Percentiles rank a stretch among this genome's conserved stretches.
Conservation (phyloP, 2,329 filamentous ascomycete genomes). For the Rutstroemia sp. region DNA sequence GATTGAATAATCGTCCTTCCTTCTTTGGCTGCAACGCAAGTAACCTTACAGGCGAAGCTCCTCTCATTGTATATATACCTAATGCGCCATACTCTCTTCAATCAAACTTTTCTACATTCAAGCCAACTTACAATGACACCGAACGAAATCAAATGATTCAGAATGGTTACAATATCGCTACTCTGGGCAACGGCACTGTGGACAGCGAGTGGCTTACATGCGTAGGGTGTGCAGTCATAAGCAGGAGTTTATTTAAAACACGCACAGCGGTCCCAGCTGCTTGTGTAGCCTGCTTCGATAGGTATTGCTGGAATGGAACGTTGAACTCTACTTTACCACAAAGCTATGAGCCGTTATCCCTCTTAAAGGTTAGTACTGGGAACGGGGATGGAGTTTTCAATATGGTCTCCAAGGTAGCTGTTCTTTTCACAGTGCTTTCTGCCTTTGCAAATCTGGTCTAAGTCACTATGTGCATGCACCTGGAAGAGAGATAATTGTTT, state of each 20-base stretch:
- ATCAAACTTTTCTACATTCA: slow-evolving; percentile 76
- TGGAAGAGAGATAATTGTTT: too few species aligned
- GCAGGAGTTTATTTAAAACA: slow-evolving; percentile 66
- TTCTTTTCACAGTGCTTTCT: too few species aligned
- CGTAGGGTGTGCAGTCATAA: slow-evolving; percentile 79
- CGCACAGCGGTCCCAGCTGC: slow-evolving; percentile 58
- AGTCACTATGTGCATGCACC: too few species aligned
- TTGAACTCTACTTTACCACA: slow-evolving; percentile 15
- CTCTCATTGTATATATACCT: slow-evolving; percentile 80
- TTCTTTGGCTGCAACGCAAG: slow-evolving; percentile 72
- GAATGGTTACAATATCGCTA: slow-evolving; percentile 84
- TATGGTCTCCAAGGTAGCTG: too few species aligned
- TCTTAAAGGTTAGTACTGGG: neutral
- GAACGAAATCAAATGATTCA: slow-evolving; percentile 73
- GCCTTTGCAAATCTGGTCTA: too few species aligned
- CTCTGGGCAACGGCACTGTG: slow-evolving; percentile 71
- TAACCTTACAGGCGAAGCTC: slow-evolving; percentile 51
- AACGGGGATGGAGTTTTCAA: too few species aligned
- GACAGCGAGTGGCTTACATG: slow-evolving; percentile 73
- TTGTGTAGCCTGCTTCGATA: slow-evolving; percentile 68
- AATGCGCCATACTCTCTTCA: slow-evolving; percentile 71
- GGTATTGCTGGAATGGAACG: slow-evolving; percentile 86
- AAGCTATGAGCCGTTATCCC: slow-evolving; percentile 16
- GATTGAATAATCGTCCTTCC: slow-evolving; percentile 64
- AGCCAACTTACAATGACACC: slow-evolving; percentile 52